A percentile compares a stretch with the other conserved stretches of the same genome.
Conservation (phyloP, 805 yeast species). For the Spathaspora girioi region DNA sequence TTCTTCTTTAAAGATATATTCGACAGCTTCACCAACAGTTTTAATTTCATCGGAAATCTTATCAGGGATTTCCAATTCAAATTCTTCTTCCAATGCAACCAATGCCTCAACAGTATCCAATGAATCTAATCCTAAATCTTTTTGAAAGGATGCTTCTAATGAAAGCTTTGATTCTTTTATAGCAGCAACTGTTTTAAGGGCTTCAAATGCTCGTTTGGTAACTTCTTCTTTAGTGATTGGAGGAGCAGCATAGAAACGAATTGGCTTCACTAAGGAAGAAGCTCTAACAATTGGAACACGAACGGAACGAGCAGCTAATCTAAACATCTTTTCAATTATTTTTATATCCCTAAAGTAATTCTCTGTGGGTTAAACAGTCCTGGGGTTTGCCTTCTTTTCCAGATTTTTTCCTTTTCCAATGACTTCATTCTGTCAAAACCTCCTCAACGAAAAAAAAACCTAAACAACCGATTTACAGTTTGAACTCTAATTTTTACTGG, state of each 20-base stretch:
- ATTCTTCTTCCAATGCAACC: slow-evolving; percentile 91
- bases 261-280: slow-evolving; percentile 24
- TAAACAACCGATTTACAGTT: neutral
- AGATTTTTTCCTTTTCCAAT: neutral
- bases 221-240: slow-evolving; percentile 75
- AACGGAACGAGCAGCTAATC: slow-evolving; percentile 47
- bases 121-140: slow-evolving; percentile 86
- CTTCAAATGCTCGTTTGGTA: slow-evolving; percentile 75
- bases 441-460: neutral
- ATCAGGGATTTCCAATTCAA: slow-evolving; percentile 81
- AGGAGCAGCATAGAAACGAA: slow-evolving; percentile 58
- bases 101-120: slow-evolving; percentile 93
- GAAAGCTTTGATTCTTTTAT: slow-evolving; percentile 42
- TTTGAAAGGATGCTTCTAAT: slow-evolving; percentile 52
- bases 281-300: slow-evolving; percentile 29
- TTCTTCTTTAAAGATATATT: slow-evolving; percentile 72
- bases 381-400: neutral
- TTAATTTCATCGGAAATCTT: slow-evolving; percentile 90
- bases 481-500: neutral
- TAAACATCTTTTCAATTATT: slow-evolving; percentile 40
- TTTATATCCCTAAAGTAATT: neutral
- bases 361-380: neutral
- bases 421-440: neutral
- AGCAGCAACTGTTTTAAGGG: slow-evolving; percentile 55
- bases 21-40: slow-evolving; percentile 90